These are phyloP conservation scores for Solanum sparsipilum DNA, from an alignment of 257 asterid species.

Conservation along the genomic window DNA sequence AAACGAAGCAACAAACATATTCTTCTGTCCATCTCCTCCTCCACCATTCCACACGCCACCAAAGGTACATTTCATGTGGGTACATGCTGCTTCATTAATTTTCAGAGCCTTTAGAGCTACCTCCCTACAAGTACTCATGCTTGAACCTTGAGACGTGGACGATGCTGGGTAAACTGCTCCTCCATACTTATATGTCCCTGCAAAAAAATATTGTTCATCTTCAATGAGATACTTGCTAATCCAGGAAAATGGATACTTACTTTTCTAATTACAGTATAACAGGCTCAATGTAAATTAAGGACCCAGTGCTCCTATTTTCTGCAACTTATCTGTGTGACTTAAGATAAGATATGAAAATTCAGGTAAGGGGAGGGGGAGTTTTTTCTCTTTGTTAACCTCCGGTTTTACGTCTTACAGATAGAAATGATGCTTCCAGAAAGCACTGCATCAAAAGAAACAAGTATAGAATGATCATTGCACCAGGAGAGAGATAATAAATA, in stretches of 20 bases:
- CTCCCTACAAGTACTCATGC: constrained; percentile 62
- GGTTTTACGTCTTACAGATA: not conserved
- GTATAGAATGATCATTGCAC: not conserved
- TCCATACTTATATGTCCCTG: constrained; percentile 82
- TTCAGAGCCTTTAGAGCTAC: constrained; percentile 60
- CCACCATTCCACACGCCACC: constrained; percentile 99
- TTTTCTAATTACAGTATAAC: not conserved
- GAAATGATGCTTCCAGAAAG: not conserved
- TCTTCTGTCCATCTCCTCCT: constrained; percentile 95
- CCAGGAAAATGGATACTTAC: not conserved
- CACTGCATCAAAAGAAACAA: not conserved
- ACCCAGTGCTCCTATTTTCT: not conserved
- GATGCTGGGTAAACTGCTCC: constrained; percentile 44
- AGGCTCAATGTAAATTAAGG: not conserved
- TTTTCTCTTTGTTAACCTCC: not conserved
- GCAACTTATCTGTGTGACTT: not conserved
- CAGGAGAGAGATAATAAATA: not conserved
- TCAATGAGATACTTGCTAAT: not conserved
- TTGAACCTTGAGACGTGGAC: constrained; percentile 61
- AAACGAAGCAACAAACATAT: constrained; percentile 88
- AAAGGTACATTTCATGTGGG: constrained; percentile 94
- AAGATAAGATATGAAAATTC: not conserved
- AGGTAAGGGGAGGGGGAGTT: not conserved
- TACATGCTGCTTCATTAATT: constrained; percentile 70
- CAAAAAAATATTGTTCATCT: not conserved